These are phyloP conservation scores for Mycena rebaudengoi DNA, from an alignment of 768 basidiomycete species.

Conservation along the genomic window DNA sequence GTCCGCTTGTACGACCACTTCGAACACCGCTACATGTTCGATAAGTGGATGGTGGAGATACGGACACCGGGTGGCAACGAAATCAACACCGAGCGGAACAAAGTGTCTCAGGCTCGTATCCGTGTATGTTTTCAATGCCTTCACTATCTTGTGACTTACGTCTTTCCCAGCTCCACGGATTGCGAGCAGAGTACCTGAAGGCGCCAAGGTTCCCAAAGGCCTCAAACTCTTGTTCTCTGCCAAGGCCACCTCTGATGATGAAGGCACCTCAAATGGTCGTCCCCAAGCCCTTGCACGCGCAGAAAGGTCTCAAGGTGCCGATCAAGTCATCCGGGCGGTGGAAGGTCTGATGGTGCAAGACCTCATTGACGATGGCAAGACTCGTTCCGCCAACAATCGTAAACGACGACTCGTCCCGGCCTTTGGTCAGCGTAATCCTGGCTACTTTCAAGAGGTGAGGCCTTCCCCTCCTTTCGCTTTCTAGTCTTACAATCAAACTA, in stretches of 20 bases:
- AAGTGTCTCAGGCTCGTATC: background rate
- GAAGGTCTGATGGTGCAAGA: background rate
- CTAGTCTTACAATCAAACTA: background rate
- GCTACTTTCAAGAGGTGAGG: background rate
- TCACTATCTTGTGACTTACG: background rate
- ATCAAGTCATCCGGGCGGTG: background rate
- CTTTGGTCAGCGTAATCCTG: background rate
- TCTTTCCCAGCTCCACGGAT: background rate
- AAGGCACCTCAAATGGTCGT: background rate
- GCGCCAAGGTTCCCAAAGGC: background rate
- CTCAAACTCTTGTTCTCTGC: background rate
- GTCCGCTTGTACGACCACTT: constrained; percentile 10
- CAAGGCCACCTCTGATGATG: constrained; percentile 18
- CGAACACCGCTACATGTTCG: constrained; percentile 2
- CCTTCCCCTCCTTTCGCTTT: no score
- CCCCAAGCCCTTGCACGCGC: background rate
- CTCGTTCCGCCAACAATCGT: background rate
- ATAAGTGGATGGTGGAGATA: background rate
- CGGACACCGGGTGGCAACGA: constrained; percentile 4
- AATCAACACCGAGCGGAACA: background rate
- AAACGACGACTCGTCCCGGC: background rate
- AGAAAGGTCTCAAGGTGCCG: background rate
- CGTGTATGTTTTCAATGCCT: background rate
- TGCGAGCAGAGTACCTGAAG: background rate
- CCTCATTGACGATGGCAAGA: background rate